Conservation (phyloP, 2,329 filamentous ascomycete genomes). For the Incumbomyces delicatus region DNA sequence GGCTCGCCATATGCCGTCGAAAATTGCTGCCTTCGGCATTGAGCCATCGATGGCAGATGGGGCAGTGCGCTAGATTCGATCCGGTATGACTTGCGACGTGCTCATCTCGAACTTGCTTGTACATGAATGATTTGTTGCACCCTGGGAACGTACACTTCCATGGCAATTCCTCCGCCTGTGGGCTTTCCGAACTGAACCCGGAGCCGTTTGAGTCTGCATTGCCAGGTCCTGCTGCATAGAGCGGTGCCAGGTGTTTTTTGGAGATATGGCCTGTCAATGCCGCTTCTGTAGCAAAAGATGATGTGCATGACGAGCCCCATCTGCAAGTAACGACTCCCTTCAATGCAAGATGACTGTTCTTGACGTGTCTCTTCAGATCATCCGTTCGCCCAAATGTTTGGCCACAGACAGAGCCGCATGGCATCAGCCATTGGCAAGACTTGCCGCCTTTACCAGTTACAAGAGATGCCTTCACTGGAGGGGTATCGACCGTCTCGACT, state of each 20-base stretch:
- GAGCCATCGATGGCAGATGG: slow-evolving; percentile 19
- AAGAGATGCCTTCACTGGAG: background rate
- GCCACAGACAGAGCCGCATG: slow-evolving; percentile 19
- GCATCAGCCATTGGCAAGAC: slow-evolving; percentile 21
- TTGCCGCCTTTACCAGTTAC: background rate
- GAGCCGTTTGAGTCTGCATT: slow-evolving; percentile 4
- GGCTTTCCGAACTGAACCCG: slow-evolving; percentile 4
- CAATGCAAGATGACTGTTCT: slow-evolving; percentile 14
- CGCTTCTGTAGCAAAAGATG: slow-evolving; percentile 19
- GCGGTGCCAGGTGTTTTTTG: slow-evolving; percentile 20
- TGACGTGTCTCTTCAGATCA: slow-evolving; percentile 22
- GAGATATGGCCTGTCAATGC: slow-evolving; percentile 21
- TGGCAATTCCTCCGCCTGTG: slow-evolving; percentile 10
- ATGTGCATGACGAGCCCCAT: slow-evolving; percentile 17
- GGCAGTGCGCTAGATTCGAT: slow-evolving; percentile 20
- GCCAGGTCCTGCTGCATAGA: slow-evolving; percentile 8
- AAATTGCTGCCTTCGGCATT: slow-evolving; percentile 22
- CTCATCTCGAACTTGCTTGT: slow-evolving; percentile 21
- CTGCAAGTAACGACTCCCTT: slow-evolving; percentile 18
- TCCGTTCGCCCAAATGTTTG: slow-evolving; percentile 16
- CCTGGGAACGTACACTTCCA: slow-evolving; percentile 21
- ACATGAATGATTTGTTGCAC: slow-evolving; percentile 21
- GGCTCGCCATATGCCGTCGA: slow-evolving; percentile 20
- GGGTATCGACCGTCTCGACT: slow-evolving; percentile 3
- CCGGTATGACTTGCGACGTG: slow-evolving; percentile 17